These are phyloP conservation scores for Shiraia sp. DNA, from an alignment of 2,329 filamentous ascomycete species.

Conservation along the genomic window DNA sequence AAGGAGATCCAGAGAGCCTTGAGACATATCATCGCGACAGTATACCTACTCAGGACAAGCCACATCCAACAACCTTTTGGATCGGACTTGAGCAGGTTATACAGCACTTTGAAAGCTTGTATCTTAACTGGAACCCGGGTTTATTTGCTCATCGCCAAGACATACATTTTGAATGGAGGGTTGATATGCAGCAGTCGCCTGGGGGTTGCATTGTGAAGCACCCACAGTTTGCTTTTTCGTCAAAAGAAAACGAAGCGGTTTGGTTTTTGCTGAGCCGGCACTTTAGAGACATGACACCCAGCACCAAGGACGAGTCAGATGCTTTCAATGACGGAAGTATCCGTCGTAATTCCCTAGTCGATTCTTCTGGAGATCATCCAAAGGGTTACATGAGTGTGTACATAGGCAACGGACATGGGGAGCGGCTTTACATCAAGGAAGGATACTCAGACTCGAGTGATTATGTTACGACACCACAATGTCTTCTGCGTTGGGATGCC, in stretches of 20 bases:
- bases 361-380: conserved; percentile 42
- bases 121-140: conserved; percentile 94
- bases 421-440: conserved; percentile 74
- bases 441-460: conserved; percentile 73
- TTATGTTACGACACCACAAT: conserved; percentile 95
- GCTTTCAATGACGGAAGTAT: conserved; percentile 37
- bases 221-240: conserved; percentile 61
- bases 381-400: conserved; percentile 85
- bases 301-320: conserved; percentile 38
- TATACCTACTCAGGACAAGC: conserved; percentile 34
- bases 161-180: conserved; percentile 84
- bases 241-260: conserved; percentile 62
- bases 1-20: conserved; percentile 16
- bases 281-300: conserved; percentile 64
- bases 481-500: conserved; percentile 74
- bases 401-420: conserved; percentile 72
- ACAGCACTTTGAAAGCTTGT: conserved; percentile 93
- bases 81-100: conserved; percentile 85
- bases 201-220: conserved; percentile 73
- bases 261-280: conserved; percentile 90
- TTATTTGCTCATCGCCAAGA: conserved; percentile 83
- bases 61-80: conserved; percentile 82
- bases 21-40: conserved; percentile 33
- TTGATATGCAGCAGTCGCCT: conserved; percentile 57
- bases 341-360: conserved; percentile 22